phyloP scores from a whole-genome alignment of 208 protist species.

The Leishmania braziliensis region DNA sequence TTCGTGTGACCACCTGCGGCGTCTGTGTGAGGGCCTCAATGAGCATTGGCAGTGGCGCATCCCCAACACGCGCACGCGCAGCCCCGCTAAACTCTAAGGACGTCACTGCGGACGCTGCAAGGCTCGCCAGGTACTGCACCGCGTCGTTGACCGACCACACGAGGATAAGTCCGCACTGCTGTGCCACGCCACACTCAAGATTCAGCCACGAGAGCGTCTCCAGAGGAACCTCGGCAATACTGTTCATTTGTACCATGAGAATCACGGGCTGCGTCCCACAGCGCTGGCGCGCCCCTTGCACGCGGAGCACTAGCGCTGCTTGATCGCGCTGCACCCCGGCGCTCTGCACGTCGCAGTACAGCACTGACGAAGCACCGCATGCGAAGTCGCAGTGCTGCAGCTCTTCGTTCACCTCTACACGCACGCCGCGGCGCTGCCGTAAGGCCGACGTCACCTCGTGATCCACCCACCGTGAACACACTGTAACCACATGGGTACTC shows the following conservation, averaged over 20 bases:
- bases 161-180: conserved; percentile 48
- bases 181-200: conserved; percentile 61
- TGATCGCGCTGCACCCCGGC: conserved; percentile 19
- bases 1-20: conserved; percentile 63
- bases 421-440: conserved; percentile 24
- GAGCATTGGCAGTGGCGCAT: conserved; percentile 45
- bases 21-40: conserved; percentile 79
- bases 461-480: conserved; percentile 9
- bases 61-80: conserved; percentile 17
- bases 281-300: conserved; percentile 18
- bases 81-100: conserved; percentile 48
- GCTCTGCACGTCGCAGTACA: conserved; percentile 24
- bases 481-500: conserved; percentile 18
- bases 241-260: conserved; percentile 35
- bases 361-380: conserved; percentile 24
- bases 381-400: conserved; percentile 32
- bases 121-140: conserved; percentile 54
- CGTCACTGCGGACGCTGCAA: conserved; percentile 30
- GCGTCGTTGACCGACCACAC: conserved; percentile 69
- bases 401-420: conserved; percentile 19
- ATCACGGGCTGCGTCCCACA: conserved; percentile 24
- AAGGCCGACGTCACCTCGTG: conserved; percentile 30
- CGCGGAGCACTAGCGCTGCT: conserved; percentile 13
- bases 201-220: conserved; percentile 71
- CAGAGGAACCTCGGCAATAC: conserved; percentile 37